Evolutionary conservation across 306 rosid species (phyloP).

Genomic region (Argentina anserina): DNA sequence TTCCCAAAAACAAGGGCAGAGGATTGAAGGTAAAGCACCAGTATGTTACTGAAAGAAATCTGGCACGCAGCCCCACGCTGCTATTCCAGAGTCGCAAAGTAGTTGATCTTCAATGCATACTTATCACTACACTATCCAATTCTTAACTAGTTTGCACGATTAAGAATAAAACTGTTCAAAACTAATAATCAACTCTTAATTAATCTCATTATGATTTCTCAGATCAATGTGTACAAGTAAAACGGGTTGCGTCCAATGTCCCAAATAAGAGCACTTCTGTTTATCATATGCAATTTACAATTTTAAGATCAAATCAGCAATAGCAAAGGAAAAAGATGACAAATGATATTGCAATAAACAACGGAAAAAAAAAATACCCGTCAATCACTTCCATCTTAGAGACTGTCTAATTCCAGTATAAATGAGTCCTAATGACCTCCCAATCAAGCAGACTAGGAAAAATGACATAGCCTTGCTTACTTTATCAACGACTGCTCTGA

Average conservation of each 20-base stretch:
- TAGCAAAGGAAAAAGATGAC: neutral
- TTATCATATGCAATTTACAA: constrained; percentile 18
- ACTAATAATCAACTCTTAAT: neutral
- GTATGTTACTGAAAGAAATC: neutral
- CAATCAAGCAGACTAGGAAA: constrained; percentile 81
- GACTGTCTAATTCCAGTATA: constrained; percentile 92
- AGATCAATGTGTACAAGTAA: neutral
- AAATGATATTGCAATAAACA: constrained; percentile 6
- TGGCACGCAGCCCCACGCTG: neutral
- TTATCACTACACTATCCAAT: neutral
- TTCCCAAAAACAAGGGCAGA: neutral
- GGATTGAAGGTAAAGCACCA: neutral
- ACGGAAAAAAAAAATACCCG: constrained; percentile 28
- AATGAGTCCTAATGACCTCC: constrained; percentile 89
- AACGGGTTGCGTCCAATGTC: neutral
- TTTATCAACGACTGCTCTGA: constrained; percentile 62
- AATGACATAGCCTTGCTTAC: constrained; percentile 74
- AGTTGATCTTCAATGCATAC: neutral
- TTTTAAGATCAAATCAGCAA: constrained; percentile 10
- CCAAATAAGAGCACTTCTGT: constrained; percentile 16
- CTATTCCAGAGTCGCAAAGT: neutral
- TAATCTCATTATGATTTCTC: neutral
- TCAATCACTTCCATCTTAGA: constrained; percentile 67
- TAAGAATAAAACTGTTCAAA: neutral
- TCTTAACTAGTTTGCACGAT: neutral